A percentile compares a stretch with the other conserved stretches of the same genome.
phyloP scores from a whole-genome alignment of 2,329 filamentous ascomycete species.

The Hymenoscyphus fructigenus region DNA sequence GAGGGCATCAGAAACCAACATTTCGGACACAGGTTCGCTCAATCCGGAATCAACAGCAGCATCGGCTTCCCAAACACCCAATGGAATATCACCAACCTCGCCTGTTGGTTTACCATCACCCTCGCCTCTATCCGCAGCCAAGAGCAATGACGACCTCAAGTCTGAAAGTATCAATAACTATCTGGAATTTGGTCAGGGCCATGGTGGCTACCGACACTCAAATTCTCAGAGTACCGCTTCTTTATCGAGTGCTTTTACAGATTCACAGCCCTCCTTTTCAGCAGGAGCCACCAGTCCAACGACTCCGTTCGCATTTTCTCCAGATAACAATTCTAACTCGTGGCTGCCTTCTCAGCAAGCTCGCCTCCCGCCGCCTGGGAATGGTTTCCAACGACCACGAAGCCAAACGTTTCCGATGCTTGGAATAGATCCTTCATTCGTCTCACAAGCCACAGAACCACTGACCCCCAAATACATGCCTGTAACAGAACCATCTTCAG shows the following conservation, averaged over 20 bases:
- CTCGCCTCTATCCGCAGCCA: conserved; percentile 68
- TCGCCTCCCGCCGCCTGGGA: conserved; percentile 43
- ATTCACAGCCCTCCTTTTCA: conserved; percentile 67
- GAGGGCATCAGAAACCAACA: conserved; percentile 66
- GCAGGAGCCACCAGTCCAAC: conserved; percentile 68
- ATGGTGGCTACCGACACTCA: conserved; percentile 54
- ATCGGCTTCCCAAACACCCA: conserved; percentile 61
- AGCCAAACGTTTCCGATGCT: conserved; percentile 84
- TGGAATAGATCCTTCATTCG: conserved; percentile 56
- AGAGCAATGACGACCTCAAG: conserved; percentile 64
- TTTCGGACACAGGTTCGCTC: conserved; percentile 63
- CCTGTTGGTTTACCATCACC: conserved; percentile 64
- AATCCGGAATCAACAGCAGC: conserved; percentile 53
- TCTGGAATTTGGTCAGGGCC: conserved; percentile 57
- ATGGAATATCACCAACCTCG: conserved; percentile 70
- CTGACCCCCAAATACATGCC: conserved; percentile 52
- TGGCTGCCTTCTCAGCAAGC: conserved; percentile 59
- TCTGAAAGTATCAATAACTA: conserved; percentile 56
- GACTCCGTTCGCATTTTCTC: conserved; percentile 72
- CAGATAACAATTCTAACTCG: conserved; percentile 66
- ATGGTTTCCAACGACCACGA: conserved; percentile 67
- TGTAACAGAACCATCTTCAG: conserved; percentile 41
- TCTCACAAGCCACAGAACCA: conserved; percentile 52
- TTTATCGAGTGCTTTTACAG: conserved; percentile 65
- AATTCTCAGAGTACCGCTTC: conserved; percentile 68